A percentile compares a stretch with the other conserved stretches of the same genome.
These are phyloP conservation scores for Leishmania guyanensis DNA, from an alignment of 208 protist genomes.

Conservation along the genomic window DNA sequence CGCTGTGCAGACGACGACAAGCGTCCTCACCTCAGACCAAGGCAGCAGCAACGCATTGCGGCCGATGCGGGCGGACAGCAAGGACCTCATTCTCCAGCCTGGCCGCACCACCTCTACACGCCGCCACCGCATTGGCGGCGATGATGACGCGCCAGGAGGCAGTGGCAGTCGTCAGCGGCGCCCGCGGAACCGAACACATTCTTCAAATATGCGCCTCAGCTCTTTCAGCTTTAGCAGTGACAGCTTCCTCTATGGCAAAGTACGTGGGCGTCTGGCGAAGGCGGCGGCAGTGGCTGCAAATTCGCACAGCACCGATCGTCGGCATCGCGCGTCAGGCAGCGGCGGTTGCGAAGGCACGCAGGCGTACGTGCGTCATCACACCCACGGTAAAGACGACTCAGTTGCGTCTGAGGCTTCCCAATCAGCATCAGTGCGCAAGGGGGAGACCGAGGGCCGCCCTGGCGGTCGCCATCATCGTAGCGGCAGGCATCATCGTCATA, in stretches of 20 bases:
- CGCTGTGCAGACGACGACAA: background rate
- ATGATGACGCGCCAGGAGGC: background rate
- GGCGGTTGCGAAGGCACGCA: background rate
- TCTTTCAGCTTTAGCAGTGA: conserved; percentile 37
- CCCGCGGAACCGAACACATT: background rate
- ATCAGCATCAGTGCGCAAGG: background rate
- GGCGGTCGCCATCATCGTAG: background rate
- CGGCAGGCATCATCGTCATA: background rate
- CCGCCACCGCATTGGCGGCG: background rate
- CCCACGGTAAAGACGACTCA: background rate
- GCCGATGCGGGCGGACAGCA: conserved; percentile 28
- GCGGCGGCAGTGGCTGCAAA: conserved; percentile 19
- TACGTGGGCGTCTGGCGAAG: conserved; percentile 25
- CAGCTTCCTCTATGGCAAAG: conserved; percentile 21
- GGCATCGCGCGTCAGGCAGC: background rate
- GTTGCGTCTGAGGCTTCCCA: background rate
- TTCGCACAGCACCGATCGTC: conserved; percentile 24
- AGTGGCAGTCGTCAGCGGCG: background rate
- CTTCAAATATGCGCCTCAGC: background rate
- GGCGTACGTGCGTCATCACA: conserved; percentile 2
- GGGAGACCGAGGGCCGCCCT: background rate
- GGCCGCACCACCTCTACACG: background rate
- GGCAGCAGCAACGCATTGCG: conserved; percentile 9
- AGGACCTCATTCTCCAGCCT: conserved; percentile 22
- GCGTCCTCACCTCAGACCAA: background rate